A percentile compares a stretch with the other conserved stretches of the same genome.
Evolutionary conservation across 1,284 basidiomycete species (phyloP).

Genomic region (Rhodotorula sp.): DNA sequence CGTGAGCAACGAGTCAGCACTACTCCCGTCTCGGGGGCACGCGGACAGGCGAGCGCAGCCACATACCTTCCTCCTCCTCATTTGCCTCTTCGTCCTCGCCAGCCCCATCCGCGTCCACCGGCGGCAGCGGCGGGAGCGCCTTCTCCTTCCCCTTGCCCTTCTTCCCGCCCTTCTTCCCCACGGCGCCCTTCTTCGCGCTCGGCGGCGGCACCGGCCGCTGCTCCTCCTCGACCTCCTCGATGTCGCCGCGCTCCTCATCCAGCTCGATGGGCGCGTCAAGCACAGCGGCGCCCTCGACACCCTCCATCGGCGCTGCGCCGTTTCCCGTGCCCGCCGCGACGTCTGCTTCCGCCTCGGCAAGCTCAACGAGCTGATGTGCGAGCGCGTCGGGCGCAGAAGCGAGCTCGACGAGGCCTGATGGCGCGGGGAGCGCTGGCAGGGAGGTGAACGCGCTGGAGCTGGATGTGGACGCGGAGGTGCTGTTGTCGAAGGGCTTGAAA

Average conservation of each 20-base stretch:
- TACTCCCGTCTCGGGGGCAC: not conserved
- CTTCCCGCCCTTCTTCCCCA: conserved; percentile 14
- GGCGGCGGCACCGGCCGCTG: not conserved
- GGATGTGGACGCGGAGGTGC: conserved; percentile 7
- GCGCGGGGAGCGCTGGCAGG: conserved; percentile 9
- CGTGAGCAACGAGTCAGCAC: not conserved
- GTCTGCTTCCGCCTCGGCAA: conserved; percentile 7
- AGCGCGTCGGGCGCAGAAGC: conserved; percentile 18
- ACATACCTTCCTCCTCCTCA: conserved; percentile 38
- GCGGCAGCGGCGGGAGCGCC: not conserved
- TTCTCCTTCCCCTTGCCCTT: conserved; percentile 33
- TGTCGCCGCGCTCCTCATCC: not conserved
- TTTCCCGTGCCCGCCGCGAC: not conserved
- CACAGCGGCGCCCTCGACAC: not conserved
- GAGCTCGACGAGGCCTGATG: conserved; percentile 30
- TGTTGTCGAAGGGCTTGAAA: conserved; percentile 13
- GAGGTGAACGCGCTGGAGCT: not conserved
- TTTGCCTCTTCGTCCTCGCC: conserved; percentile 2
- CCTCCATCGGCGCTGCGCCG: not conserved
- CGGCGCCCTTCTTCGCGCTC: conserved; percentile 21
- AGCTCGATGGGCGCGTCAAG: not conserved
- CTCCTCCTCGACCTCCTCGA: conserved; percentile 7
- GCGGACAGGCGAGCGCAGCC: not conserved
- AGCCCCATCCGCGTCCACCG: conserved; percentile 1
- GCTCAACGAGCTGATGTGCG: conserved; percentile 16